phyloP scores from a whole-genome alignment of 2,329 filamentous ascomycete species.

The Fusarium torreyae region DNA sequence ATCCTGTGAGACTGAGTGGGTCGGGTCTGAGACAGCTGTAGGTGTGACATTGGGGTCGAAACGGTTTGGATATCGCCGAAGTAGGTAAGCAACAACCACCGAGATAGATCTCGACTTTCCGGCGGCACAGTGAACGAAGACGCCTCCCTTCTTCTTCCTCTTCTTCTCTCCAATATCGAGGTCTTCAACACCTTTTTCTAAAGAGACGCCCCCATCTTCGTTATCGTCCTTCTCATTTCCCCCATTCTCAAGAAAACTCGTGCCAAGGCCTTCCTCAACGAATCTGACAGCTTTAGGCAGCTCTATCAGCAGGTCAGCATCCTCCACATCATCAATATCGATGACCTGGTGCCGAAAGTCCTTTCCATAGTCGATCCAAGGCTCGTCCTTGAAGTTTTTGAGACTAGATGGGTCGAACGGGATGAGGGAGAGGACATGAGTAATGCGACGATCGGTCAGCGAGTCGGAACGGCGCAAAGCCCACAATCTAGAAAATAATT shows the following conservation, averaged over 20 bases:
- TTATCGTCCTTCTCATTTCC: conserved; percentile 23
- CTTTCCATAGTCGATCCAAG: conserved; percentile 64
- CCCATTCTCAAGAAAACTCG: conserved; percentile 25
- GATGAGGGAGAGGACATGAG: conserved; percentile 90
- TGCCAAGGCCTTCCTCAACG: conserved; percentile 80
- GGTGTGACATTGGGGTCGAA: conserved; percentile 61
- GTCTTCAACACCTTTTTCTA: conserved; percentile 39
- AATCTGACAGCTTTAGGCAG: conserved; percentile 85
- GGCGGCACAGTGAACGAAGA: conserved; percentile 85
- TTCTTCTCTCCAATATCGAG: conserved; percentile 35
- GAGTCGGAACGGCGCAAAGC: conserved; percentile 80
- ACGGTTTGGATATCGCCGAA: conserved; percentile 74
- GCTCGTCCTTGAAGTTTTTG: conserved; percentile 65
- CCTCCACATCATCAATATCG: conserved; percentile 91
- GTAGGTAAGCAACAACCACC: conserved; percentile 86
- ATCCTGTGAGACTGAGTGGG: conserved; percentile 17
- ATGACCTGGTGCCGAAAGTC: conserved; percentile 82
- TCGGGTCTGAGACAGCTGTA: conserved; percentile 41
- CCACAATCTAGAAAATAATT: conserved; percentile 71
- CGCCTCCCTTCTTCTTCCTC: conserved; percentile 56
- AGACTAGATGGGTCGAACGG: conserved; percentile 63
- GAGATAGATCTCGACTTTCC: conserved; percentile 95
- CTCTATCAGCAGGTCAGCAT: conserved; percentile 87
- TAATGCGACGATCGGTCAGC: conserved; percentile 82
- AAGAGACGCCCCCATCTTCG: conserved; percentile 39